Evolutionary conservation across 2,329 filamentous ascomycete species (phyloP).

Genomic region (Penicillium sp.): DNA sequence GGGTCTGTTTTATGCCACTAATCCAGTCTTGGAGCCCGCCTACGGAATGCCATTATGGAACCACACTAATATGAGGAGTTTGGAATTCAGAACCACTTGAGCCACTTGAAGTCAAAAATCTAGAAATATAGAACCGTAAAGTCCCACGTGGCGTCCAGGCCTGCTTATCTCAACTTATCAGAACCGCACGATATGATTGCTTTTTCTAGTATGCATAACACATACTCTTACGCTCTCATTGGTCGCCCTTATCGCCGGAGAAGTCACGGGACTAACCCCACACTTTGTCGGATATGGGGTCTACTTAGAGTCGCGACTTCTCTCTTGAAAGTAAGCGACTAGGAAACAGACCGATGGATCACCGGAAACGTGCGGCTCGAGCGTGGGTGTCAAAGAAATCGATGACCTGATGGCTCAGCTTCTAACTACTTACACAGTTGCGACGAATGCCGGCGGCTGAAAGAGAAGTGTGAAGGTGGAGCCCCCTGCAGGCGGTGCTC

Average conservation of each 20-base stretch:
- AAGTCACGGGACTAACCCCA: constrained; percentile 13
- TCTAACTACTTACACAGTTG: constrained; percentile 5
- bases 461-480: constrained; percentile 18
- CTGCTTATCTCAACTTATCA: neutral
- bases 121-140: neutral
- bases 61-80: neutral
- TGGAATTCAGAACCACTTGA: neutral
- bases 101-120: neutral
- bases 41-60: neutral
- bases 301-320: neutral
- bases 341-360: constrained; percentile 1
- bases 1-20: neutral
- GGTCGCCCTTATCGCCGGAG: constrained; percentile 5
- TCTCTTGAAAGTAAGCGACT: neutral
- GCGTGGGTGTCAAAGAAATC: constrained; percentile 1
- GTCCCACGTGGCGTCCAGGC: neutral
- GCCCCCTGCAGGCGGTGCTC: constrained; percentile 14
- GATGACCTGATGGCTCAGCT: neutral
- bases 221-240: neutral
- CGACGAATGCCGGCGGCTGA: constrained; percentile 12
- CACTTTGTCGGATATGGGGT: constrained; percentile 1
- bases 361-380: constrained; percentile 7
- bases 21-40: neutral
- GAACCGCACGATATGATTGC: neutral
- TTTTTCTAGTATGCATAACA: neutral